Base-by-base conservation (phyloP, 768 basidiomycete species). In the Collybia nuda region DNA sequence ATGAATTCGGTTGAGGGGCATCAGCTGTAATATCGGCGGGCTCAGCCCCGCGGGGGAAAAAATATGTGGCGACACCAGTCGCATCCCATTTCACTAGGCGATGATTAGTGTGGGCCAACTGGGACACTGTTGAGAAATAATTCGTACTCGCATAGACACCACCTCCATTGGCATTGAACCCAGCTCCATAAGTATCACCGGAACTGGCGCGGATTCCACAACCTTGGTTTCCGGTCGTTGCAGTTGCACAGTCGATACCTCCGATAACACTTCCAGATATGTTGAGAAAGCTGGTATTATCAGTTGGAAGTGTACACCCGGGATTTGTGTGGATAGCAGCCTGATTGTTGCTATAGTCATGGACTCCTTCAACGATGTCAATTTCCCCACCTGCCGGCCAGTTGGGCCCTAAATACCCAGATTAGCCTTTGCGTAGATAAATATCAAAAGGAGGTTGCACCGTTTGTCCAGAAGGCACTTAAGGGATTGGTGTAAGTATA, bases 111-210 rank as follows among this genome's bases (percentile, higher is more conserved):
- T 12, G 21, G 44, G 28, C 36, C 41, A 32, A 29, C 56, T 46
- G 6, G 47, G 49, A 47, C 44, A 53, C 40, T 45, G n/a, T 46
- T 50, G 23, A 48, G 14, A 36, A 14, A 47, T 41, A 11, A 11
- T 29, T 80, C 90, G 66, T 62, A 93, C 91, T 91, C 44, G 89
- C 89, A 70, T 93, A 96, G 44, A 93, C 88, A 58, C 94, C 94
- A 40, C 94, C 94, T 8, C 84, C 82, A 56, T 79, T 85, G n/a
- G 62, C 65, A 67, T 98, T 98, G 75, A 95, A 98, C 11, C 74
- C 82, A n/a, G 77, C 67, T n/a, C 94, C 94, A 62, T 88, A 96
- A 1, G 86, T 85, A 51, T 80, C 82, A 46, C 66, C 69, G 44
- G 75, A 71, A 24, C 66, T 63, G 7, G 85, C 80, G 7, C 86